Percentiles rank a stretch among this genome's conserved stretches.
These are phyloP conservation scores for Pythium rishiriense DNA, from an alignment of 352 stramenopile genomes.

Conservation along the genomic window DNA sequence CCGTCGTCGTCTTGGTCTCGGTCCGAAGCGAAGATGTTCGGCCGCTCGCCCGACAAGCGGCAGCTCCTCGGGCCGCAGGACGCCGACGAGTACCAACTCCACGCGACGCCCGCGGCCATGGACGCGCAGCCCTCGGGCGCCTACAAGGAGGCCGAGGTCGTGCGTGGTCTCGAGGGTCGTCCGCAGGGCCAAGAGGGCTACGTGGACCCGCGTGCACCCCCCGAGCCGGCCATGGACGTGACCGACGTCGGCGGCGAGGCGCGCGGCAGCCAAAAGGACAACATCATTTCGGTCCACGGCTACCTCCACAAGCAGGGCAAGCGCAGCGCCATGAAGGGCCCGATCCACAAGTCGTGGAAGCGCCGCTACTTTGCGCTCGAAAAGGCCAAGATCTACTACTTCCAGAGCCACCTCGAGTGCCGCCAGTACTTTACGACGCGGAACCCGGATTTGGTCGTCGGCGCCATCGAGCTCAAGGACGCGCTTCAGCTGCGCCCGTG, in stretches of 20 bases:
- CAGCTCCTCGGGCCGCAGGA: conserved; percentile 31
- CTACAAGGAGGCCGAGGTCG: conserved; percentile 58
- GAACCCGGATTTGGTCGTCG: conserved; percentile 79
- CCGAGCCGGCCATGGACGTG: conserved; percentile 62
- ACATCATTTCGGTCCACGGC: conserved; percentile 88
- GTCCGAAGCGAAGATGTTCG: conserved; percentile 41
- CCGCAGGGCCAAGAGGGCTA: conserved; percentile 33
- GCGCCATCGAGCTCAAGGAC: conserved; percentile 82
- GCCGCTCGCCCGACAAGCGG: conserved; percentile 40
- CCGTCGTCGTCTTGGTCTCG: not conserved
- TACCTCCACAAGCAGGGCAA: conserved; percentile 91
- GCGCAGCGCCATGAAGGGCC: conserved; percentile 77
- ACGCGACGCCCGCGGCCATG: conserved; percentile 58
- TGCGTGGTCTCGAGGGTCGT: conserved; percentile 39
- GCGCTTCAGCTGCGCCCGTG: conserved; percentile 81
- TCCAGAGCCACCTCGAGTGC: conserved; percentile 84
- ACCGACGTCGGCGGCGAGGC: conserved; percentile 52
- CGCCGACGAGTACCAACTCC: conserved; percentile 61
- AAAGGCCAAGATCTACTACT: conserved; percentile 90
- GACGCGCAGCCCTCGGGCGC: conserved; percentile 18
- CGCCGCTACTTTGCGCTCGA: conserved; percentile 85
- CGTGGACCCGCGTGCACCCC: conserved; percentile 43
- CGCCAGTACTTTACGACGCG: conserved; percentile 87
- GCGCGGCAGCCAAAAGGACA: conserved; percentile 51
- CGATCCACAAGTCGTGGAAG: conserved; percentile 88